Conservation (phyloP, 2,329 filamentous ascomycete genomes). For the Rutstroemia sp. region DNA sequence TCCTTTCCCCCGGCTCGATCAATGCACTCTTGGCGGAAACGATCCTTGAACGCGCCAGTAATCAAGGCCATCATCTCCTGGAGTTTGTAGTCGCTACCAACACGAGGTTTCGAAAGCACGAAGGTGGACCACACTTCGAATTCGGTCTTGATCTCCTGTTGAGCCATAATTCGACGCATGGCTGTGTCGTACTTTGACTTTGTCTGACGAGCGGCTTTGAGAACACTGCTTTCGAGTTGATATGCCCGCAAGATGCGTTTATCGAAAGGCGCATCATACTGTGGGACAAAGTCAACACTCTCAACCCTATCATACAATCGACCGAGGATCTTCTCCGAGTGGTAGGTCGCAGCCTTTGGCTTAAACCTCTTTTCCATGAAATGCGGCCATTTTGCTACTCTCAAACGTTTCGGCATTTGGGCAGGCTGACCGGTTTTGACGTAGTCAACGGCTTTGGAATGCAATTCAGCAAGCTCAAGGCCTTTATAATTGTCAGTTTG, state of each 20-base stretch:
- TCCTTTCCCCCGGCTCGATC: constrained; percentile 55
- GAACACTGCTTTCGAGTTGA: constrained; percentile 42
- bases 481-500: constrained; percentile 33
- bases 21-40: constrained; percentile 61
- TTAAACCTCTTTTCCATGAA: constrained; percentile 69
- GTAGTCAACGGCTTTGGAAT: constrained; percentile 91
- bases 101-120: constrained; percentile 64
- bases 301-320: constrained; percentile 71
- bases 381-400: constrained; percentile 67
- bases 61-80: constrained; percentile 74
- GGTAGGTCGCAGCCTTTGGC: constrained; percentile 45
- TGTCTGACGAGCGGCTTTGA: constrained; percentile 54
- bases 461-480: constrained; percentile 66
- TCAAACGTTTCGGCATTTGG: constrained; percentile 50
- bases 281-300: constrained; percentile 60
- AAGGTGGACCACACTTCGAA: constrained; percentile 92
- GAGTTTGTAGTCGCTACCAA: constrained; percentile 75
- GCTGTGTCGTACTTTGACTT: constrained; percentile 74
- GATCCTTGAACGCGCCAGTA: constrained; percentile 55
- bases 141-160: constrained; percentile 76
- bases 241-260: constrained; percentile 61
- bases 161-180: constrained; percentile 73
- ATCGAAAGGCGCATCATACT: constrained; percentile 70
- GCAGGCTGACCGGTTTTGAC: constrained; percentile 82
- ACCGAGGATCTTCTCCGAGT: constrained; percentile 66